A percentile compares a stretch with the other conserved stretches of the same genome.
Evolutionary conservation across 768 basidiomycete species (phyloP).

Genomic region (Rhodosporidiobolus odoratus): DNA sequence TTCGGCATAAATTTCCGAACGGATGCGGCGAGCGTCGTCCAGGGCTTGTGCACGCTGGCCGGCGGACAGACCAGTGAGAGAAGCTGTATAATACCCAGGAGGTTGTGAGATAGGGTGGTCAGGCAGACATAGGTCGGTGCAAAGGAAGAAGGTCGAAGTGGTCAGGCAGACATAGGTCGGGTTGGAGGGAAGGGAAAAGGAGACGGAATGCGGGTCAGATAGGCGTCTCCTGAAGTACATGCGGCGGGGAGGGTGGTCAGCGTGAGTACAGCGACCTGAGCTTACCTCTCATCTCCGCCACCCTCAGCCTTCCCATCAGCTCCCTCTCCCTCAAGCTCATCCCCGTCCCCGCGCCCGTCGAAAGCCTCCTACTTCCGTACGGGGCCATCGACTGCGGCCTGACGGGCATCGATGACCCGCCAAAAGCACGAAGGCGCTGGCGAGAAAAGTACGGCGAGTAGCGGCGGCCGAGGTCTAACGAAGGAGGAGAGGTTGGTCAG

Average conservation of each 20-base stretch:
- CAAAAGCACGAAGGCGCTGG: neutral
- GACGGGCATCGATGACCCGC: neutral
- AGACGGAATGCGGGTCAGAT: neutral
- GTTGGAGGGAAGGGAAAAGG: neutral
- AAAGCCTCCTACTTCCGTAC: neutral
- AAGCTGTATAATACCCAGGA: slow-evolving; percentile 20
- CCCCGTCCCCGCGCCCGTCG: neutral
- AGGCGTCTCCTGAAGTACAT: no score
- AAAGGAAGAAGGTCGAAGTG: neutral
- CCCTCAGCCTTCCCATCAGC: slow-evolving; percentile 8
- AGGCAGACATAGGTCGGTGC: neutral
- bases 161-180: neutral
- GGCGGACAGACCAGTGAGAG: slow-evolving; percentile 12
- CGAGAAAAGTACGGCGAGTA: slow-evolving; percentile 26
- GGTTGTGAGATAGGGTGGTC: neutral
- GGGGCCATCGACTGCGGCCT: neutral
- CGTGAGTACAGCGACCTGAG: no score
- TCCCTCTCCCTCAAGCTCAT: slow-evolving; percentile 12
- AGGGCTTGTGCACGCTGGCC: slow-evolving; percentile 8
- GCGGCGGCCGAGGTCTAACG: slow-evolving; percentile 21
- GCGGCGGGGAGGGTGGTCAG: no score
- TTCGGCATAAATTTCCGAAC: slow-evolving; percentile 3
- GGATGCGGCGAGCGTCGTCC: slow-evolving; percentile 19
- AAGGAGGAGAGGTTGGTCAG: neutral
- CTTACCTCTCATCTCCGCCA: slow-evolving; percentile 32